Conservation (phyloP, 2,329 filamentous ascomycete species). For the Fusarium foetens region DNA sequence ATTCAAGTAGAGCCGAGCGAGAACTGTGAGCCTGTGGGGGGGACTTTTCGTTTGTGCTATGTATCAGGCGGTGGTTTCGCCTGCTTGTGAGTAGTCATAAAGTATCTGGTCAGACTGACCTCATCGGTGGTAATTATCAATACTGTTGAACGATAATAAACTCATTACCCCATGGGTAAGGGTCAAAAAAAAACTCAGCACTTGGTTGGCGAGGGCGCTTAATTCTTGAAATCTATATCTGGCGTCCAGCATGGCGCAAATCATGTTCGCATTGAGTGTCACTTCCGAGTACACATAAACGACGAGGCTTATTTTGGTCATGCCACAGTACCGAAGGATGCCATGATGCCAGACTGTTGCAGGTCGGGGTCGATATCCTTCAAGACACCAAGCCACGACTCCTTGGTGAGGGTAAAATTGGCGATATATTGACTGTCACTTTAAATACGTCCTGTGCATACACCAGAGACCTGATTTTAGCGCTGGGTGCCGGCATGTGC, state of each 20-base stretch:
- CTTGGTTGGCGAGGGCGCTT: slow-evolving; percentile 1
- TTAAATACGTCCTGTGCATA: neutral
- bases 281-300: slow-evolving; percentile 2
- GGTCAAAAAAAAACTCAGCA: neutral
- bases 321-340: neutral
- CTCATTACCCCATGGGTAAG: neutral
- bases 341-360: neutral
- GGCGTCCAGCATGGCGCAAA: neutral
- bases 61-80: too few relatives aligned
- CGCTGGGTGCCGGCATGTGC: slow-evolving; percentile 35
- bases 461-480: slow-evolving; percentile 24
- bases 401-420: slow-evolving; percentile 1
- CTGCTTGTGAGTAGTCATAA: neutral
- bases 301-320: slow-evolving; percentile 5
- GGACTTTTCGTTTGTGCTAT: neutral
- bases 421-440: neutral
- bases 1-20: neutral
- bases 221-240: neutral
- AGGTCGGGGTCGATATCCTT: neutral
- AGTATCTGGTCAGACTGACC: neutral
- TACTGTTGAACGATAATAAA: neutral
- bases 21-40: neutral
- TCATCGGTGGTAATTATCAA: neutral
- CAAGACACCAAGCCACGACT: neutral
- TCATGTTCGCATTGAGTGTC: slow-evolving; percentile 1